Evolutionary conservation across 805 yeast genomes (phyloP).

Genomic region (Candida orba): DNA sequence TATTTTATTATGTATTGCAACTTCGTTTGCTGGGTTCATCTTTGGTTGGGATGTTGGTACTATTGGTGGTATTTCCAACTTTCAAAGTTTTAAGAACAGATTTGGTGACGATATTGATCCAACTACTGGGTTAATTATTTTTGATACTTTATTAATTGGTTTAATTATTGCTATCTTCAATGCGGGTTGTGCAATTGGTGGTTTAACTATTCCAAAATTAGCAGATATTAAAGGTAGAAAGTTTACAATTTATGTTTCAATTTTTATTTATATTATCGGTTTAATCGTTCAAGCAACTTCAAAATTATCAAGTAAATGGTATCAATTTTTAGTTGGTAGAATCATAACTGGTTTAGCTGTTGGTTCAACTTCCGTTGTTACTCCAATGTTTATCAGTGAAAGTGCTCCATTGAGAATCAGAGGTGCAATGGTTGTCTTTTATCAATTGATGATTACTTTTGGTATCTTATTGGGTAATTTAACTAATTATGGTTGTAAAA

Average conservation of each 20-base stretch:
- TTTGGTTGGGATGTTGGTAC: constrained; percentile 80
- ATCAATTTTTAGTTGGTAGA: constrained; percentile 59
- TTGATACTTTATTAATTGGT: constrained; percentile 44
- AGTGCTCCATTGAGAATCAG: constrained; percentile 60
- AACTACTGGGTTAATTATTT: constrained; percentile 31
- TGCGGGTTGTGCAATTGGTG: constrained; percentile 68
- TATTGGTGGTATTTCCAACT: constrained; percentile 62
- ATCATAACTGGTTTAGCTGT: constrained; percentile 67
- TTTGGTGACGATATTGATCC: constrained; percentile 38
- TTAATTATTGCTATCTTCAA: constrained; percentile 52
- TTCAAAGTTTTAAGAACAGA: constrained; percentile 46
- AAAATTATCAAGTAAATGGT: constrained; percentile 36
- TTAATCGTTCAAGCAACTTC: constrained; percentile 54
- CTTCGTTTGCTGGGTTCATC: constrained; percentile 65
- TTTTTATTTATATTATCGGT: constrained; percentile 55
- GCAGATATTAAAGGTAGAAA: constrained; percentile 60
- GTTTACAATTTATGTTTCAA: constrained; percentile 43
- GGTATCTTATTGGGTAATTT: constrained; percentile 72
- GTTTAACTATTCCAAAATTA: constrained; percentile 45
- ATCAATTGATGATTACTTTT: constrained; percentile 61
- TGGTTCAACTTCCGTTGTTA: constrained; percentile 69
- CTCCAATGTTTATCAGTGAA: constrained; percentile 68
- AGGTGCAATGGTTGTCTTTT: constrained; percentile 67
- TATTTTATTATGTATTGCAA: constrained; percentile 25
- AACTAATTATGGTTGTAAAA: constrained; percentile 53